Base-by-base conservation (phyloP, 1,284 basidiomycete species). In the Trametes pubescens region DNA sequence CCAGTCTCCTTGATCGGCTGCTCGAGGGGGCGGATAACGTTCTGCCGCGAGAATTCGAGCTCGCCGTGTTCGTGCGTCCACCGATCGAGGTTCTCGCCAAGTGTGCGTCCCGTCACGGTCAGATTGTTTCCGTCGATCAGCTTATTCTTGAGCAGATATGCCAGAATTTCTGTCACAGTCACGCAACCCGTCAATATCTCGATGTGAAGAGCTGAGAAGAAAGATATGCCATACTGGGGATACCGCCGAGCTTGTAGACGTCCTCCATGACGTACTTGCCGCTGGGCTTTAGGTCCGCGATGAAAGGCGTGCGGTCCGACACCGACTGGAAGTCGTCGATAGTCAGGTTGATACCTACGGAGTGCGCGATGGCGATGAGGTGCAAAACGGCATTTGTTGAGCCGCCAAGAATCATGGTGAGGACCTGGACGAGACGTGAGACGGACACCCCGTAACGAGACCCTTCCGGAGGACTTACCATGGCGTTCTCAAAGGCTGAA, bases 401-500 rank as follows among this genome's bases (percentile, higher is more conserved):
- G 47, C 95, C 95, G 58, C 95, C 97, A 34, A 98, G 86, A 72
- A 96, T 91, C 92, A 98, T 97, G 16, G 93, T 95, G 57, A 98
- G 79, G 32, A 92, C 92, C 94, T 94, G 72, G 53, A 56, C 13
- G 54, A 37, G 37, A 22, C 4, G 37, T 54, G 0, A 54, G 24
- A 26, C 13, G 57, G 58, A 46, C 57, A 57, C 61, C 29, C 48
- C 47, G 21, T n/a, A 62, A 52, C 34, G 54, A 51, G 22, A 69
- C 35, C 24, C 8, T 2, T 9, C 14, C 62, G 65, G 32, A 52
- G 18, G n/a, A 65, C 69, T 57, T 66, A 93, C 95, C 87, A 99
- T 95, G 21, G 96, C 96, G 78, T 98, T 98, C 80, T 99, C 96
- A 72, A 99, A 98, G 4, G 96, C 96, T 21, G 89, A 85, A 32